Conservation (phyloP, 805 yeast species). For the Nakazawaea wyomingensis region DNA sequence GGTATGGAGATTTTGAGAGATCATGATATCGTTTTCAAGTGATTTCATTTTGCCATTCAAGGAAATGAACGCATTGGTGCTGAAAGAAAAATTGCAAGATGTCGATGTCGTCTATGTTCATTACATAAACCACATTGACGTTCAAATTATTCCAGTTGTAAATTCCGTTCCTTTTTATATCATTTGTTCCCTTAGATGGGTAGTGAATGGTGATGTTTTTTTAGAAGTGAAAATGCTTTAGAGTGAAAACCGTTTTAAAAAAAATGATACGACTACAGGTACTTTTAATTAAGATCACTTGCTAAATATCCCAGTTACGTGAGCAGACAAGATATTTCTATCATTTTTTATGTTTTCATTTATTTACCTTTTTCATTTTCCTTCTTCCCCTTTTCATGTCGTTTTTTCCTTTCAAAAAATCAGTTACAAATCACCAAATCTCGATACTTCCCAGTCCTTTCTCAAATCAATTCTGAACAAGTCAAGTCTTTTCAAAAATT, state of each 20-base stretch:
- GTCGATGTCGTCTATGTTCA: background rate
- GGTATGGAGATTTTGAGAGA: slow-evolving; percentile 9
- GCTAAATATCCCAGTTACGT: slow-evolving; percentile 4
- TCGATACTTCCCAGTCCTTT: too few relatives aligned
- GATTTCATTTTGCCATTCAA: too few relatives aligned
- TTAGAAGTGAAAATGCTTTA: background rate
- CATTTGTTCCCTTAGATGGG: background rate
- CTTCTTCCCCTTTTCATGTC: background rate
- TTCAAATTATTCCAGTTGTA: background rate
- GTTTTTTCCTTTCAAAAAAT: too few relatives aligned
- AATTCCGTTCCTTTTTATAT: background rate
- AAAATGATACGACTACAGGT: too few relatives aligned
- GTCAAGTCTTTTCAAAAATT: background rate
- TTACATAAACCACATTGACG: background rate
- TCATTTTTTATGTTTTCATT: background rate
- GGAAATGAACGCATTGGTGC: too few relatives aligned
- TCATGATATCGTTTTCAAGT: slow-evolving; percentile 1
- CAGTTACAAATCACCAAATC: too few relatives aligned
- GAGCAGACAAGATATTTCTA: slow-evolving; percentile 8
- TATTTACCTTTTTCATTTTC: background rate
- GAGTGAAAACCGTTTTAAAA: too few relatives aligned
- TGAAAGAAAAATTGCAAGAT: slow-evolving; percentile 7
- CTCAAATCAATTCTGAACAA: too few relatives aligned
- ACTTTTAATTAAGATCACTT: slow-evolving; percentile 9
- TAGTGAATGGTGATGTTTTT: background rate